A percentile compares a stretch with the other conserved stretches of the same genome.
phyloP scores from a whole-genome alignment of 345 rosid species.

The Salix koriyanagi region DNA sequence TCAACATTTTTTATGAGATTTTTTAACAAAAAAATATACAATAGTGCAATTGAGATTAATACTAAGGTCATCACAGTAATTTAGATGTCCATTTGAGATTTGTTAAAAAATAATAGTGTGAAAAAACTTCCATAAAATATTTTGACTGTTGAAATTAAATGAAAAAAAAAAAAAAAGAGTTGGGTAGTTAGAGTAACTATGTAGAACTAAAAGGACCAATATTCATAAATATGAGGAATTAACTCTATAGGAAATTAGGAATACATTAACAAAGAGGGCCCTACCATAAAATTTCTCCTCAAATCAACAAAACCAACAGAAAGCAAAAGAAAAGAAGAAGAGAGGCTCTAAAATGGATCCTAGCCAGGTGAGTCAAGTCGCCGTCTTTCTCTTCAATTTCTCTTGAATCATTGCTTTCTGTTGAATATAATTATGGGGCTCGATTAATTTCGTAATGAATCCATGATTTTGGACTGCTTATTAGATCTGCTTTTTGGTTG shows the following conservation, averaged over 20 bases:
- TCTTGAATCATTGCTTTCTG: neutral
- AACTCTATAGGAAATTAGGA: neutral
- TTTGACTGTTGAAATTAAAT: neutral
- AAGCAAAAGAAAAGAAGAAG: neutral
- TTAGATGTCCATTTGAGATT: too few relatives aligned
- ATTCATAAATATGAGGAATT: slow-evolving; percentile 12
- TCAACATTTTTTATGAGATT: too few relatives aligned
- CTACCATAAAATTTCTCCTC: neutral
- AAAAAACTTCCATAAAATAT: too few relatives aligned
- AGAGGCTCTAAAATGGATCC: slow-evolving; percentile 31
- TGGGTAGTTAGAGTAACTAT: neutral
- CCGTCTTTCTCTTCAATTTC: neutral
- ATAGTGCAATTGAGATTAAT: too few relatives aligned
- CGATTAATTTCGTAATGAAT: neutral
- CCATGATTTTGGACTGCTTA: neutral
- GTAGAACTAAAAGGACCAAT: neutral
- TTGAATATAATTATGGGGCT: neutral
- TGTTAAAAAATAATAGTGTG: too few relatives aligned
- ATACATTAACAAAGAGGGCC: neutral
- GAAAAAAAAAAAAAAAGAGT: too few relatives aligned
- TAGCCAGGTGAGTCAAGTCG: slow-evolving; percentile 35
- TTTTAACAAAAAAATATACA: too few relatives aligned
- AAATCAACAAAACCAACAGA: neutral
- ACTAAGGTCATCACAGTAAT: too few relatives aligned
- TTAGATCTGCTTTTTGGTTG: slow-evolving; percentile 1